Conservation (phyloP, 2,329 filamentous ascomycete genomes). For the Neonectria coccinea region DNA sequence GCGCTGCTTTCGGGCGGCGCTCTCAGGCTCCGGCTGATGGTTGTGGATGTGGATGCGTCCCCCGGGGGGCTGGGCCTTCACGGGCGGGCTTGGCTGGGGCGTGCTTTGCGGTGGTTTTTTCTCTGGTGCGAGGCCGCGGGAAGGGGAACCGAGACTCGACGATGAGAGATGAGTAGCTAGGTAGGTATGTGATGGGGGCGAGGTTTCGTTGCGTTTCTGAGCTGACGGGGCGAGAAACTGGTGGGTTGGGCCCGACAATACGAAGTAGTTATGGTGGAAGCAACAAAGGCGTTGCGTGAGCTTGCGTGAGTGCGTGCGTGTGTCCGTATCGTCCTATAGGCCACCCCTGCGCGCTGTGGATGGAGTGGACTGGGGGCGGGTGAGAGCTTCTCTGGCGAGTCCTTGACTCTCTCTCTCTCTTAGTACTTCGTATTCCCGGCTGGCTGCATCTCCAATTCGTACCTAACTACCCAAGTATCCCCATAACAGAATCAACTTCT, state of each 20-base stretch:
- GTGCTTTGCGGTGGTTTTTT: not conserved
- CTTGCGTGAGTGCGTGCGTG: conserved; percentile 28
- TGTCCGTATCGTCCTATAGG: conserved; percentile 23
- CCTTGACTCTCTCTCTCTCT: not conserved
- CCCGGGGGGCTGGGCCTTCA: conserved; percentile 11
- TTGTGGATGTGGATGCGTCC: conserved; percentile 21
- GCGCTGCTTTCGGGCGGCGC: conserved; percentile 18
- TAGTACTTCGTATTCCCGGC: not conserved
- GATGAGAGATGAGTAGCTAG: not conserved
- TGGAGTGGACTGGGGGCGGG: conserved; percentile 2
- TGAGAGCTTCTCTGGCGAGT: not conserved
- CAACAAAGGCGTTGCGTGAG: conserved; percentile 19
- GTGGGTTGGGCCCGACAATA: conserved; percentile 18
- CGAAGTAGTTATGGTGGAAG: conserved; percentile 13
- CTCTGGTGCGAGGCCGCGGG: conserved; percentile 5
- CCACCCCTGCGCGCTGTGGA: conserved; percentile 7
- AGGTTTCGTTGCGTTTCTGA: not conserved
- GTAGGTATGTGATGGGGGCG: not conserved
- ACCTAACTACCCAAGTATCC: too few species aligned
- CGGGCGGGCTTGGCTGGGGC: conserved; percentile 9
- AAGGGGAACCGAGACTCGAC: not conserved
- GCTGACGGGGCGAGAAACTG: not conserved
- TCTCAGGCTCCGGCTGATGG: conserved; percentile 16
- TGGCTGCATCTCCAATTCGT: not conserved
- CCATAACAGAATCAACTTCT: not conserved